phyloP scores from a whole-genome alignment of 2,329 filamentous ascomycete genomes.

The Trichoderma afroharzianum region DNA sequence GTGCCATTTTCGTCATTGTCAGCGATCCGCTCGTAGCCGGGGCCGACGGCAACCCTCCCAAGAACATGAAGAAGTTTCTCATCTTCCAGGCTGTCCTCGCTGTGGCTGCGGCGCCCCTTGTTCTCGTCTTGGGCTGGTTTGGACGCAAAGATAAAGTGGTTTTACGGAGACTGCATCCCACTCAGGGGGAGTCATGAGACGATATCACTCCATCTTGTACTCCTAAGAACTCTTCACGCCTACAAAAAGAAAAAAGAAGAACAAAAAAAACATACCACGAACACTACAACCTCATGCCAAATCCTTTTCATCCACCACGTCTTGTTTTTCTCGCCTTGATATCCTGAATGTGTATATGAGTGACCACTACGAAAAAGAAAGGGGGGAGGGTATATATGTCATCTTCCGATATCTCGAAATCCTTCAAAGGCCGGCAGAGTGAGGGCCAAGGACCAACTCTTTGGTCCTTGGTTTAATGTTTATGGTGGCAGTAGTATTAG shows the following conservation, averaged over 20 bases:
- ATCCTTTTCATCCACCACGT: neutral
- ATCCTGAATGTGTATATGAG: neutral
- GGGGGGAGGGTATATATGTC: neutral
- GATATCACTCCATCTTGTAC: neutral
- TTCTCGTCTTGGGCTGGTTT: constrained; percentile 67
- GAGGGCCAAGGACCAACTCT: too few species aligned
- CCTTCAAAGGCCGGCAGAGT: neutral
- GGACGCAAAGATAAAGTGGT: constrained; percentile 52
- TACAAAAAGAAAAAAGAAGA: neutral
- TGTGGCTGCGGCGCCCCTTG: constrained; percentile 60
- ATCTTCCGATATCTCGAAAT: neutral
- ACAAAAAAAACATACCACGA: neutral
- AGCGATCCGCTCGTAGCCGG: constrained; percentile 69
- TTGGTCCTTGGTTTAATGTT: neutral
- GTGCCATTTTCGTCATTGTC: constrained; percentile 78
- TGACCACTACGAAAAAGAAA: neutral
- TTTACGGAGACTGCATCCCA: constrained; percentile 44
- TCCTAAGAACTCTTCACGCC: neutral
- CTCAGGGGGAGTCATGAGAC: neutral
- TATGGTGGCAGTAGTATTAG: neutral
- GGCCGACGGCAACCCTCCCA: constrained; percentile 52
- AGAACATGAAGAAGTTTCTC: constrained; percentile 70
- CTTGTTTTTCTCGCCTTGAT: neutral
- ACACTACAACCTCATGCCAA: neutral
- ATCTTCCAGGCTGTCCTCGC: constrained; percentile 76